Conservation (phyloP, 176 grass and related monocot species). For the Paspalum notatum region DNA sequence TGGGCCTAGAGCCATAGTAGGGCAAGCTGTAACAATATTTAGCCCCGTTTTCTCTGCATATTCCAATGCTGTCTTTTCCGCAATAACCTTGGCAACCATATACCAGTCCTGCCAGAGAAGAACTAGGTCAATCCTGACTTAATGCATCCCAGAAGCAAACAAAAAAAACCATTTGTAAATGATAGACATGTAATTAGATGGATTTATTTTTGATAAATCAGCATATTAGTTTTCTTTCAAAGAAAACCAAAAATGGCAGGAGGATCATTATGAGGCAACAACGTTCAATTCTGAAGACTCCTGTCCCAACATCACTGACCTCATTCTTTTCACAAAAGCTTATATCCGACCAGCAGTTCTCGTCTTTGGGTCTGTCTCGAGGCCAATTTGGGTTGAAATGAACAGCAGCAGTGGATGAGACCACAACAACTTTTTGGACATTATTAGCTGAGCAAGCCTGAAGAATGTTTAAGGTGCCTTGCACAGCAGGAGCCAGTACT, state of each 20-base stretch:
- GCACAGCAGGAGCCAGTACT: slow-evolving; percentile 39
- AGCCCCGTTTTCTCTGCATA: slow-evolving; percentile 36
- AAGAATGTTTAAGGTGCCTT: slow-evolving; percentile 42
- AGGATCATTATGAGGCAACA: too few species aligned
- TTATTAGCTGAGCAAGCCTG: slow-evolving; percentile 26
- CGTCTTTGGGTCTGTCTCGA: slow-evolving; percentile 32
- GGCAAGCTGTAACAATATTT: slow-evolving; percentile 44
- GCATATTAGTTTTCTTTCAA: too few species aligned
- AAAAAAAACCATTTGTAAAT: background rate
- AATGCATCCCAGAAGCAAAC: background rate
- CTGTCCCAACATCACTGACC: background rate
- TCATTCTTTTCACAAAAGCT: slow-evolving; percentile 22
- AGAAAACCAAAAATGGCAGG: too few species aligned
- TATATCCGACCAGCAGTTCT: slow-evolving; percentile 54
- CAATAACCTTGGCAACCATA: slow-evolving; percentile 42
- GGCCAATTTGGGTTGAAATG: slow-evolving; percentile 39
- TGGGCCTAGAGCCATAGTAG: slow-evolving; percentile 34
- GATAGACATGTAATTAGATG: background rate
- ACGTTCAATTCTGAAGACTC: too few species aligned
- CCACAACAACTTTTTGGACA: slow-evolving; percentile 33
- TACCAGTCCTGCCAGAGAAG: slow-evolving; percentile 54
- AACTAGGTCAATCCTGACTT: background rate
- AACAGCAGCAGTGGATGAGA: slow-evolving; percentile 30
- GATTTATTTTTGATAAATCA: too few species aligned
- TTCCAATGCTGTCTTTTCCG: slow-evolving; percentile 45